Percentiles rank a stretch among this genome's conserved stretches.
These are phyloP conservation scores for Pythium dissotocum DNA, from an alignment of 352 stramenopile genomes.

Conservation along the genomic window DNA sequence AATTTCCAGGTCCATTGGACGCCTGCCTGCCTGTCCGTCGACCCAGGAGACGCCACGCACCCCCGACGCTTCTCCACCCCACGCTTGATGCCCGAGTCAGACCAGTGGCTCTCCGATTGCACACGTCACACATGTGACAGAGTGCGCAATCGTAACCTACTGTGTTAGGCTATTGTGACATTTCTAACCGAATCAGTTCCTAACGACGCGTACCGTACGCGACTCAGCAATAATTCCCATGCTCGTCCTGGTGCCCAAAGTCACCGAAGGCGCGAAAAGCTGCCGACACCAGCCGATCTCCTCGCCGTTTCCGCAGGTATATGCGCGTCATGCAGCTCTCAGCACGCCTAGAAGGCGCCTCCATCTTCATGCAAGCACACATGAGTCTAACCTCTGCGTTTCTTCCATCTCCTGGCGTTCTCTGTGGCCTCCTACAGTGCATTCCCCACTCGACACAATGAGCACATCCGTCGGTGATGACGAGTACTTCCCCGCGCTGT, in stretches of 20 bases:
- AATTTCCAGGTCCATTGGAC: too few relatives aligned
- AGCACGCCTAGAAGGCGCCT: background rate
- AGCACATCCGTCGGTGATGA: conserved; percentile 42
- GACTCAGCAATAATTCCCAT: conserved; percentile 17
- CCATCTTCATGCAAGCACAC: background rate
- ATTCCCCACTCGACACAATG: conserved; percentile 14
- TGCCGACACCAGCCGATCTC: conserved; percentile 22
- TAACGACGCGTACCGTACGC: conserved; percentile 5
- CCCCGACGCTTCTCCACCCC: background rate
- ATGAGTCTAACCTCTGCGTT: background rate
- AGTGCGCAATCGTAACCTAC: conserved; percentile 2
- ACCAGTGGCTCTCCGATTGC: background rate
- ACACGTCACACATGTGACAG: conserved; percentile 8
- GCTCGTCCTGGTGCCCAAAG: background rate
- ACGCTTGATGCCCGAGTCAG: background rate
- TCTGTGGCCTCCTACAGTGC: background rate
- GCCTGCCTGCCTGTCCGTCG: background rate
- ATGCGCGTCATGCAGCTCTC: background rate
- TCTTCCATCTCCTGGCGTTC: background rate
- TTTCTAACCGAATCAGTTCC: conserved; percentile 3
- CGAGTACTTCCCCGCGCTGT: conserved; percentile 75
- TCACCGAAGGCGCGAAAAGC: conserved; percentile 26
- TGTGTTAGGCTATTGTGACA: background rate
- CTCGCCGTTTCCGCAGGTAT: conserved; percentile 4
- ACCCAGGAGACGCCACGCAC: background rate